Evolutionary conservation across 345 rosid species (phyloP), one percentile per base, ranked within the genome.

Genomic region (Sonneratia alba): DNA sequence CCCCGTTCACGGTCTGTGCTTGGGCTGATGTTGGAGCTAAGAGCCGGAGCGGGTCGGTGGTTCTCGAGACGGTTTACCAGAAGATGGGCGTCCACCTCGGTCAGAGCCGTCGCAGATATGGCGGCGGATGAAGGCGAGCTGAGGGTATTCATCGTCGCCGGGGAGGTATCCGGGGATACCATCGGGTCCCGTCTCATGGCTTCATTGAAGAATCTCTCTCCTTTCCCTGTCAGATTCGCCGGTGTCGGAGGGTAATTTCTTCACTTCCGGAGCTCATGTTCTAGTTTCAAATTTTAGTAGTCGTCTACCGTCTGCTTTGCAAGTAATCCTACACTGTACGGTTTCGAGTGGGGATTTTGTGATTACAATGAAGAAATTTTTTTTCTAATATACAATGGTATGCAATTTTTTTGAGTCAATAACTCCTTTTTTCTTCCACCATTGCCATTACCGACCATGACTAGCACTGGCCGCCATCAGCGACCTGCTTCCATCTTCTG

Each of bases 101-200:
- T 87, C 75, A 79, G 70, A 70, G 27, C 84, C 6, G 75, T 87
- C 38, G 53, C 80, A 10, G 91, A 86, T 2, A 75, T n/a, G 57
- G 97, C 89, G 21, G 75, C 73, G 55, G 76, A 71, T 48, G 93
- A 89, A 67, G 96, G 91, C 19, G 97, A 95, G 81, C 85, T 95
- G 9, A 90, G 92, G 51, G 85, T 87, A 51, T 94, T 91, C 79
- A 64, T 91, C 59, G 88, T 90, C 66, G 84, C 97, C 19, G 99
- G 97, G 13, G 99, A 95, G 80, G 96, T 90, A 72, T 91, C 97
- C 40, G 99, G 97, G 36, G 97, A 95, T 73, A 75, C 87, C 70
- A 87, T 95, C 36, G 97, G 79, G 49, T 87, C 92, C 75, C 97
- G 97, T 75, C 96, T 95, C 70, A 95, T 91, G 96, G 53, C 82